phyloP scores from a whole-genome alignment of 2,329 filamentous ascomycete species.

The Talaromyces sp. region DNA sequence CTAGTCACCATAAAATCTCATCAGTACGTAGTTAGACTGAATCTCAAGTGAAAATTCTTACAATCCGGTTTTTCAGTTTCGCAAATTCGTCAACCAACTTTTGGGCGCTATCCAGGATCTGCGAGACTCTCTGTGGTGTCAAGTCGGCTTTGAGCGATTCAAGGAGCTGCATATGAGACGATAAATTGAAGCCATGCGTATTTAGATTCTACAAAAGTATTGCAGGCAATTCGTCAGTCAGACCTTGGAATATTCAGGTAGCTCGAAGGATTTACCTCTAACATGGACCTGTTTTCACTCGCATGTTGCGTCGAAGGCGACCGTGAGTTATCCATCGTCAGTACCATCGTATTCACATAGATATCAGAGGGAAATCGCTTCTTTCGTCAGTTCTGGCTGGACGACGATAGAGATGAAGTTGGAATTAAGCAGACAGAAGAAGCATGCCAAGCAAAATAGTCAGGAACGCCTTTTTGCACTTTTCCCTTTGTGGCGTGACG shows the following conservation, averaged over 20 bases:
- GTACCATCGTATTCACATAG: neutral
- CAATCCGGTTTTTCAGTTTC: slow-evolving; percentile 36
- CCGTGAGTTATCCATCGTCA: neutral
- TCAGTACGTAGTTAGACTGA: neutral
- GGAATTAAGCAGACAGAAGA: neutral
- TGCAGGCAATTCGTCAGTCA: neutral
- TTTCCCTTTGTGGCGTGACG: slow-evolving; percentile 8
- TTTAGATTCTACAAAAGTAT: neutral
- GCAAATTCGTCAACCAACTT: slow-evolving; percentile 40
- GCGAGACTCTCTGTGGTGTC: slow-evolving; percentile 33
- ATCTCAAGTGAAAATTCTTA: slow-evolving; percentile 24
- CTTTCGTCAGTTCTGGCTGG: neutral
- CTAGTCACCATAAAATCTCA: neutral
- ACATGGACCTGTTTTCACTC: neutral
- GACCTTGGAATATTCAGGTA: neutral
- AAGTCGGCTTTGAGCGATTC: slow-evolving; percentile 34
- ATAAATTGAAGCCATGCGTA: slow-evolving; percentile 34
- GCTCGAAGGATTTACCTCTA: neutral
- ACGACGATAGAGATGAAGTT: neutral
- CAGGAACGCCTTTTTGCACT: neutral
- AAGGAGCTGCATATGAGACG: slow-evolving; percentile 41
- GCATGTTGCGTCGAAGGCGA: neutral
- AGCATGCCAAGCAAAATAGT: slow-evolving; percentile 8
- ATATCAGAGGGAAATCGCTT: neutral
- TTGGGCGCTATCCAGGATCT: slow-evolving; percentile 42